A percentile compares a stretch with the other conserved stretches of the same genome.
phyloP scores from a whole-genome alignment of 192 early-diverging fungal genomes.

The Coemansia biformis region DNA sequence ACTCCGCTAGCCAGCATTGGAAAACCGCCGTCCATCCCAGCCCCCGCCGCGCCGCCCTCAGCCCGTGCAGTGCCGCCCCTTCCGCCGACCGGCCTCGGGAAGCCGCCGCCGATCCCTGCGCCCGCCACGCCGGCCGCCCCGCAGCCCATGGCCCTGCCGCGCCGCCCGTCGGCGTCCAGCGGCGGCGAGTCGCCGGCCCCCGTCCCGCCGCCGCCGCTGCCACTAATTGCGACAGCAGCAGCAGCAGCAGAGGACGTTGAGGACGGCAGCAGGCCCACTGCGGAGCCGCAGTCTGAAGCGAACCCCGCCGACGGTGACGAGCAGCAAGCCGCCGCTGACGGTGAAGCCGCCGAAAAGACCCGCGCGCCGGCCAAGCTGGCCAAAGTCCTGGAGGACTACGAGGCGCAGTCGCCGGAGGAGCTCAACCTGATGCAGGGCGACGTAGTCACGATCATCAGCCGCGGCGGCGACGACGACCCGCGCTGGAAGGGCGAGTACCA shows the following conservation, averaged over 20 bases:
- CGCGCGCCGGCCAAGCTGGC: conserved; percentile 47
- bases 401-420: conserved; percentile 58
- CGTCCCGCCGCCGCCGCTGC: not conserved
- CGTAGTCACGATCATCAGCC: conserved; percentile 64
- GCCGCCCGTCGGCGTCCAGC: conserved; percentile 12
- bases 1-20: conserved; percentile 4
- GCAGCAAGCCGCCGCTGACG: not conserved
- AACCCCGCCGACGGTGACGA: conserved; percentile 3
- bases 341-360: conserved; percentile 5
- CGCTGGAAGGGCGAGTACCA: conserved; percentile 76
- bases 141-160: conserved; percentile 1
- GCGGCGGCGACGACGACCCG: conserved; percentile 50
- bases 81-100: conserved; percentile 3
- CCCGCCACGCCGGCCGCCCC: conserved; percentile 3
- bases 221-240: not conserved
- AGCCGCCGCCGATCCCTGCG: conserved; percentile 5
- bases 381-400: conserved; percentile 67
- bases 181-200: not conserved
- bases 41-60: conserved; percentile 3
- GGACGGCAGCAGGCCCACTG: not conserved
- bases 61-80: conserved; percentile 9
- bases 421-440: conserved; percentile 61
- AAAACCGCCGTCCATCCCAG: conserved; percentile 5
- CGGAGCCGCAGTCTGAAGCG: not conserved
- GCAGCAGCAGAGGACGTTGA: not conserved